A percentile compares a stretch with the other conserved stretches of the same genome.
Conservation (phyloP, 306 rosid genomes). For the Prunus padus region DNA sequence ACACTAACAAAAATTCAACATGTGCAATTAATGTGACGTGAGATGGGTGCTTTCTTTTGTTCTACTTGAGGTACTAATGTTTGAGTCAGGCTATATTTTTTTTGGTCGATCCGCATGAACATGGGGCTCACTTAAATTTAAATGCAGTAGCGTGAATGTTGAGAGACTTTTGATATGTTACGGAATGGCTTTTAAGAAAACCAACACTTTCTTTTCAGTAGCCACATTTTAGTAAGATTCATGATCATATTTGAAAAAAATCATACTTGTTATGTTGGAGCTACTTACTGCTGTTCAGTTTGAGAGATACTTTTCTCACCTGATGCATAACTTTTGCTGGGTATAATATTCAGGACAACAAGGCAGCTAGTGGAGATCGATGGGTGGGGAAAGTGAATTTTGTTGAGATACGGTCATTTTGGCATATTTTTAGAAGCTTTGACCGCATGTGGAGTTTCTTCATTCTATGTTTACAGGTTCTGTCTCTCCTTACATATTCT, state of each 20-base stretch:
- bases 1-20: too few species aligned
- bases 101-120: too few species aligned
- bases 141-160: too few species aligned
- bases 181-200: neutral
- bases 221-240: neutral
- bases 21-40: too few species aligned
- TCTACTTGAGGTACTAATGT: too few species aligned
- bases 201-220: neutral
- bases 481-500: conserved; percentile 19
- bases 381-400: conserved; percentile 97
- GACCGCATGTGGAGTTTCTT: conserved; percentile 98
- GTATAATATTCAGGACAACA: conserved; percentile 58
- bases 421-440: conserved; percentile 97
- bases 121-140: too few species aligned
- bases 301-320: neutral
- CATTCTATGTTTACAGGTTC: conserved; percentile 86
- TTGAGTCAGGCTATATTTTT: too few species aligned
- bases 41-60: too few species aligned
- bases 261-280: conserved; percentile 5
- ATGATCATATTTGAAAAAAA: neutral
- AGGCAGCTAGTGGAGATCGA: conserved; percentile 52
- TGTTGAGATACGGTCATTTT: conserved; percentile 93
- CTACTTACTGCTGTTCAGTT: neutral
- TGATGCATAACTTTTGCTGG: neutral
- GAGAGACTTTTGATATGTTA: too few species aligned